Base-by-base conservation (phyloP, 2,329 filamentous ascomycete genomes). In the Kalaharituber pfeilii region DNA sequence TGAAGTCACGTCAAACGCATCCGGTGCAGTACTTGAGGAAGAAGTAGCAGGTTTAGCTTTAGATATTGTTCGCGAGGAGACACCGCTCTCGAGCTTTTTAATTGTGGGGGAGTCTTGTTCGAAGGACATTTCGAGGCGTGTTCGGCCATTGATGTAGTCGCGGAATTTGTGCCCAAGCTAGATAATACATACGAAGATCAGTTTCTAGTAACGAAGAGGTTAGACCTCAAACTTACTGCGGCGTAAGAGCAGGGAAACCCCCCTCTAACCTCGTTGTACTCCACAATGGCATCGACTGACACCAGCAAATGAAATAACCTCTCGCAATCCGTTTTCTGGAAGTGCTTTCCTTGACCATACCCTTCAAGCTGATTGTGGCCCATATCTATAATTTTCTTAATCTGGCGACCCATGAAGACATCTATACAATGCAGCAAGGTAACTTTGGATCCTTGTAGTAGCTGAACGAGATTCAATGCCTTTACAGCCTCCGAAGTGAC, bases 361-460 rank as follows among this genome's bases (percentile, higher is more conserved):
- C 80, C 76, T 18, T 76, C 68, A 8, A 78, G 59, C 5, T 68
- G 63, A 33, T 77, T 72, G 33, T 80, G 77, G 3, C 70, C 65
- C 2, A 71, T 64, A 13, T 74, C 71, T 39, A 77, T 74, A 42
- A 77, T 71, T 54, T 77, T 76, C 56, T 77, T 78, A 55, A 73
- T 76, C 57, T 75, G 77, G 55, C 75, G 79, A 5, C 88, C 91
- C 59, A 82, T 75, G 60, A 95, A 78, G 30, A 93, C 75, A 63
- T 95, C 87, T n/a, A 85, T 79, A 65, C 86, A 88, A 65, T 93
- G 82, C 15, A 80, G 74, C 54, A 89, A 70, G 5, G 86, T 93
- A 51, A 93, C 75, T 20, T 76, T 75, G n/a, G 42, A 47, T 1
- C 71, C 65, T 61, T 78, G 71, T 5, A 80, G 69, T 55, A 75